Evolutionary conservation across 306 rosid species (phyloP), one percentile per base, ranked within the genome.

Genomic region (Vigna angularis): DNA sequence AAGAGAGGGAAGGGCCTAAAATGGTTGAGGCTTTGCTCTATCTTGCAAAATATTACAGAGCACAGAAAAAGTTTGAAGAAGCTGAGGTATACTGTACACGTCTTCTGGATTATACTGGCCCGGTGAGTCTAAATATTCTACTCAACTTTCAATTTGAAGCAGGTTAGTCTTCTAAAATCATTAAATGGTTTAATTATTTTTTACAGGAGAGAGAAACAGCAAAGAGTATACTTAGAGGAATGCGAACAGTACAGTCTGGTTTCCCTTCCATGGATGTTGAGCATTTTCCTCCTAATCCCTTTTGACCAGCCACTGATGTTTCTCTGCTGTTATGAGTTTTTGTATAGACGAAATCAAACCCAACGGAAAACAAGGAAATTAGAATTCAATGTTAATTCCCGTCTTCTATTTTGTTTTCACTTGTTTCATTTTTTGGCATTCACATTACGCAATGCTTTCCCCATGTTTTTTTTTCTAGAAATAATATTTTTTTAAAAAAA

Each of bases 1-100:
- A 96, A 90, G 98, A 93, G 76, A 91, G 98, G 85, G 99, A 96
- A 77, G 98, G 96, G 72, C 98, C 99, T 51, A 91, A 89, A 85
- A 91, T 91, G 93, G 98, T 93, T 69, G 99, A 96, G 80, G 92
- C 98, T 45, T 84, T 93, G 48, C 78, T 87, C 45, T 96, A 81
- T 85, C 99, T 91, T 81, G 99, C 96, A 61, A 87, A 64, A 9
- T 90, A 91, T 79, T 90, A 82, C 79, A 89, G 82, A 70, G 38
- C 66, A 8, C 87, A 80, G 78, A 84, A 88, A 77, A 84, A 81
- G 66, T 87, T 87, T 72, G 98, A 93, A 86, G 99, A 96, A 83
- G 97, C 97, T 22, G 98, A 96, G 87, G 81, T 93, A 36, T 96
- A 93, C 55, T 96, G 98, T 64, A 96, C 99, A 7, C 98, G 99